These are phyloP conservation scores for Botrytis tulipae DNA, from an alignment of 2,329 filamentous ascomycete species.

Conservation along the genomic window DNA sequence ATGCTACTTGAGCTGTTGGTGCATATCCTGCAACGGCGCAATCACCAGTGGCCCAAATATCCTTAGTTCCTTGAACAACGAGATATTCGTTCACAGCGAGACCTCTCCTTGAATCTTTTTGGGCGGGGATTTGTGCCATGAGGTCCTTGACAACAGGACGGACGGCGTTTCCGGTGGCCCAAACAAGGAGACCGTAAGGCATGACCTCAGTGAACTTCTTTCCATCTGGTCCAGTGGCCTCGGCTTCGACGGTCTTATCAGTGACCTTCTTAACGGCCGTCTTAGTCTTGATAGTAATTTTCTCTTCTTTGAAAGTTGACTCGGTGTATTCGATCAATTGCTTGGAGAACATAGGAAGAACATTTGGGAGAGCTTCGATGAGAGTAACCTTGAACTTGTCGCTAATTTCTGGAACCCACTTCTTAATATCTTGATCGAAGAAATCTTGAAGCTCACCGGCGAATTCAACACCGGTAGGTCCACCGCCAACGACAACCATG, in stretches of 20 bases:
- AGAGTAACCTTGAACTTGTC: conserved; percentile 96
- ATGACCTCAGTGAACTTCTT: conserved; percentile 78
- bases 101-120: conserved; percentile 91
- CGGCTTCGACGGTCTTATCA: conserved; percentile 87
- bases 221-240: conserved; percentile 77
- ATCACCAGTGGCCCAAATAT: conserved; percentile 97
- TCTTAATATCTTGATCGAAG: conserved; percentile 97
- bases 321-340: conserved; percentile 99
- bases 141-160: conserved; percentile 88
- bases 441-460: conserved; percentile 98
- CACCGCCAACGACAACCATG: conserved; percentile 95
- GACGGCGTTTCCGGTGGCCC: conserved; percentile 95
- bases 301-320: conserved; percentile 98
- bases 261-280: conserved; percentile 99
- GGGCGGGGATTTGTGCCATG: conserved; percentile 86
- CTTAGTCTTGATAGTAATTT: conserved; percentile 96
- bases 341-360: conserved; percentile 97
- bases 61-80: conserved; percentile 93
- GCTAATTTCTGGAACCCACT: conserved; percentile 94
- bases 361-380: conserved; percentile 94
- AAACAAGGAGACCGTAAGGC: conserved; percentile 93
- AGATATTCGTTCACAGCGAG: conserved; percentile 98
- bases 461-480: conserved; percentile 96
- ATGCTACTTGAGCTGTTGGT: conserved; percentile 92
- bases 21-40: conserved; percentile 97